Conservation (phyloP, 2,329 filamentous ascomycete genomes). For the Trichoderma arundinaceum region DNA sequence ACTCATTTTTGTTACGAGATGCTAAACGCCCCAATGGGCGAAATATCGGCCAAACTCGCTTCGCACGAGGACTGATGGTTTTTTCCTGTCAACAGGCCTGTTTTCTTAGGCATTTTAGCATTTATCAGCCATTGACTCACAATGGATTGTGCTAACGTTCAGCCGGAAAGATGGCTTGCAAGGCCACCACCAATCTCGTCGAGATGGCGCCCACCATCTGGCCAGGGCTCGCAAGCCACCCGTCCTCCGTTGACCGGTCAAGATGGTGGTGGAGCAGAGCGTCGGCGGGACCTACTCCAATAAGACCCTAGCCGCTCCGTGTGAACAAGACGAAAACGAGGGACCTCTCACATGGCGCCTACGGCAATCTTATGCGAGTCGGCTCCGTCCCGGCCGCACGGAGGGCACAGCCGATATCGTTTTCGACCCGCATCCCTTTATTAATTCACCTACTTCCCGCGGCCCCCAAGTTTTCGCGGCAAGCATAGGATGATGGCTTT, state of each 20-base stretch:
- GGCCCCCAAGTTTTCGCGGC: background rate
- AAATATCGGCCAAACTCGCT: background rate
- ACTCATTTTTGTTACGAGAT: background rate
- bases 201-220: constrained; percentile 15
- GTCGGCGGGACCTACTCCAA: background rate
- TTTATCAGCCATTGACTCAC: constrained; percentile 20
- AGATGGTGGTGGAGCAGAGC: background rate
- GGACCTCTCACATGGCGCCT: background rate
- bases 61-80: background rate
- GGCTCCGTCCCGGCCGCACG: background rate
- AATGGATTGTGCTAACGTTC: background rate
- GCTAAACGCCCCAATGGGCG: constrained; percentile 25
- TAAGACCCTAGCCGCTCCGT: background rate
- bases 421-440: constrained; percentile 9
- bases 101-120: background rate
- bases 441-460: background rate
- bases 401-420: constrained; percentile 26
- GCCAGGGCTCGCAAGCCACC: background rate
- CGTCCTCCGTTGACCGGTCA: constrained; percentile 10
- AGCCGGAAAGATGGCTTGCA: constrained; percentile 3
- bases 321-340: background rate
- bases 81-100: background rate
- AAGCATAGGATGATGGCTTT: background rate
- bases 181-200: constrained; percentile 20
- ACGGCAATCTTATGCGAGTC: background rate